Evolutionary conservation across 352 stramenopile genomes (phyloP), one percentile per base, ranked within the genome.

Genomic region (Globisporangium camurandrum): DNA sequence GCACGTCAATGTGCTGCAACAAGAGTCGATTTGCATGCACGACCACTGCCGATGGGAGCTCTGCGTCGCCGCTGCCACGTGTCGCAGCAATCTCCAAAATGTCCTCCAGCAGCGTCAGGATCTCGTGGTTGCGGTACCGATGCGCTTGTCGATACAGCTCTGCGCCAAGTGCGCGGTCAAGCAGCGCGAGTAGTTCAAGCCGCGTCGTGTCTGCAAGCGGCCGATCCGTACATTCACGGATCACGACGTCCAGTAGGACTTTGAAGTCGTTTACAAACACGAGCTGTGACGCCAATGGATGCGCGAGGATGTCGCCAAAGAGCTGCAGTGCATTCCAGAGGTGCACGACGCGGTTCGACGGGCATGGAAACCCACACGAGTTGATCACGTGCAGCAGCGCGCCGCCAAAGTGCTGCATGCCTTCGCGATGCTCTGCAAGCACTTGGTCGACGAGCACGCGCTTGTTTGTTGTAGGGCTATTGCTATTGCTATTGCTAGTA

Each of bases 341-440:
- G 24, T 84, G 64, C 8, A 68, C 53, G 23, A 57, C 49, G 17
- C 74, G 59, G 39, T 62, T 49, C 1, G 34, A 38, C 0, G 67
- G 64, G 57, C 74, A 86, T 36, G 78, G 78, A 59, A 67, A 87
- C n/a, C 78, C 78, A 28, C 78, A 87, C 55, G 75, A 85, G 49
- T 89, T 89, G 55, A 89, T 86, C 51, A 87, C 78, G 58, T 89
- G 75, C 56, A 89, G 60, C 37, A 89, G 41, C 43, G 78, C 78
- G 17, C 71, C 73, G 30, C 78, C 71, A 22, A 89, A 43, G 55
- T 87, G 71, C 40, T 89, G 59, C 20, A 64, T 66, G 11, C 78
- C 78, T 23, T 84, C 72, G 27, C 77, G 68, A 42, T 58, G 27
- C 38, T 74, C 66, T 12, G 50, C 55, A 19, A 86, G 53, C 26